phyloP scores from a whole-genome alignment of 2,329 filamentous ascomycete genomes.

The Calonectria pauciramosa region DNA sequence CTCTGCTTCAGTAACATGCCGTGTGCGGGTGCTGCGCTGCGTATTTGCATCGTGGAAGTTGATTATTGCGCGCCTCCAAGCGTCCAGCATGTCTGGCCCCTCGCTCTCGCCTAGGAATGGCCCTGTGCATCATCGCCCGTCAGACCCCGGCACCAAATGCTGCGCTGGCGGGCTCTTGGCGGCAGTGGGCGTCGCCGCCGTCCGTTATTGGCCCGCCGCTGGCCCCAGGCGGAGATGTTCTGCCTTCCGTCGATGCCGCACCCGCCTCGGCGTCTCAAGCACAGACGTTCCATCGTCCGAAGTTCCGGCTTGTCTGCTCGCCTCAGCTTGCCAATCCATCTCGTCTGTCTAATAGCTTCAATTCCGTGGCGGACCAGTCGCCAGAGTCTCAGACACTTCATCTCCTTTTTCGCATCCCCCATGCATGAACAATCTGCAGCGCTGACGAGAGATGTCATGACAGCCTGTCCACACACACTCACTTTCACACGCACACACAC shows the following conservation, averaged over 20 bases:
- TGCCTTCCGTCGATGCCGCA: constrained; percentile 8
- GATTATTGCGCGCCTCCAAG: background rate
- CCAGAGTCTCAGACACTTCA: constrained; percentile 1
- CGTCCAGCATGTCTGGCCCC: background rate
- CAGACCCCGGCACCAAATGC: background rate
- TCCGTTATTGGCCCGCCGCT: background rate
- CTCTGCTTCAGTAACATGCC: background rate
- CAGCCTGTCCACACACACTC: background rate
- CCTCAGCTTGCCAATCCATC: background rate
- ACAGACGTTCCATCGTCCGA: background rate
- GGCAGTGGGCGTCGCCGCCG: constrained; percentile 4
- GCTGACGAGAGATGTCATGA: background rate
- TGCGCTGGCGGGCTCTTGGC: constrained; percentile 10
- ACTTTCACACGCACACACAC: background rate
- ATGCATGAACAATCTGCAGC: constrained; percentile 5
- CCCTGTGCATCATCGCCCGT: background rate
- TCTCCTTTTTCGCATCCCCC: background rate
- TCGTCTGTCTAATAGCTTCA: background rate
- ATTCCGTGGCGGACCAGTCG: background rate
- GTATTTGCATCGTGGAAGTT: background rate
- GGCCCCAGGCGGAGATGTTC: background rate
- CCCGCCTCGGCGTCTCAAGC: constrained; percentile 2
- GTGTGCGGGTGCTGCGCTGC: background rate
- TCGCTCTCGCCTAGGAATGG: background rate
- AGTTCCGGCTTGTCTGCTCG: constrained; percentile 4